Evolutionary conservation across 2,329 filamentous ascomycete species (phyloP).

Genomic region (Fusarium sp.): DNA sequence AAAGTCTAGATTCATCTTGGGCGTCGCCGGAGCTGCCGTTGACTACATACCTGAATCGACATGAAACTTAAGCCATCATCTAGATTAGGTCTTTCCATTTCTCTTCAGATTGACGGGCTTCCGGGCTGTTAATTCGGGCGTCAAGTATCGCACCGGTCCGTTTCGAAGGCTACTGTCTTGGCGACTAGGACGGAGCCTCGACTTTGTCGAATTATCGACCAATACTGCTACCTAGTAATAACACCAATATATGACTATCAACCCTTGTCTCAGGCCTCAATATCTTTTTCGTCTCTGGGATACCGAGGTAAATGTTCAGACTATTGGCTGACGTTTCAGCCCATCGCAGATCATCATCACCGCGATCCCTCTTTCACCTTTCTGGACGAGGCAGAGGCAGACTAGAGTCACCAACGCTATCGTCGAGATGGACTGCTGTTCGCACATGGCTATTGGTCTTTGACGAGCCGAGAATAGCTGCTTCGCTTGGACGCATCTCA

Average conservation of each 20-base stretch:
- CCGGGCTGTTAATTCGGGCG: background rate
- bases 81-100: background rate
- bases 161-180: background rate
- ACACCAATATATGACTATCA: background rate
- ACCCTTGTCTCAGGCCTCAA: conserved; percentile 11
- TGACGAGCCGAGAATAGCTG: conserved; percentile 19
- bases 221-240: background rate
- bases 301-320: background rate
- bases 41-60: background rate
- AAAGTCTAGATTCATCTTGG: conserved; percentile 30
- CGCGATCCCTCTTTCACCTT: background rate
- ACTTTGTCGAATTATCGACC: background rate
- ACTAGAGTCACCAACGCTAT: background rate
- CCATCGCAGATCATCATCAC: conserved; percentile 30
- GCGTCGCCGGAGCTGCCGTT: conserved; percentile 30
- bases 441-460: conserved; percentile 32
- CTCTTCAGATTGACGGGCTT: background rate
- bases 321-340: conserved; percentile 46
- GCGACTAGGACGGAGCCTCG: background rate
- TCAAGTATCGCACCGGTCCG: background rate
- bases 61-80: conserved; percentile 2
- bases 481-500: conserved; percentile 27
- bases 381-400: background rate
- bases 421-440: background rate
- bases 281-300: background rate